Evolutionary conservation across 1,284 basidiomycete species (phyloP).

Genomic region (Salmacisia buchloeana): DNA sequence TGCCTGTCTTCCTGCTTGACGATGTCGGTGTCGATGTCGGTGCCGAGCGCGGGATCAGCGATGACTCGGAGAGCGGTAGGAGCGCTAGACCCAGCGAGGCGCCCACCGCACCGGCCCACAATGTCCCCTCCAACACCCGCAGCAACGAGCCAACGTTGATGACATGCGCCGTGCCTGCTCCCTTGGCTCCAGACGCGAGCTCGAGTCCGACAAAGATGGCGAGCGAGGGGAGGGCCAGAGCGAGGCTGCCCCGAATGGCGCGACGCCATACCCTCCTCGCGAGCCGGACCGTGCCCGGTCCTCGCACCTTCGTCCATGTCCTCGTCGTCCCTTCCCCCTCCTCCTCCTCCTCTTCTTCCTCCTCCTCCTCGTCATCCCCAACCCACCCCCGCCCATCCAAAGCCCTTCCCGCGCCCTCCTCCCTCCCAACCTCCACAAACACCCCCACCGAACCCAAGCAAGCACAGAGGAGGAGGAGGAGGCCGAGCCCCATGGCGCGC

Average conservation of each 20-base stretch:
- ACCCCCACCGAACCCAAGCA: neutral
- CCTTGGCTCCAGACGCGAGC: too few species aligned
- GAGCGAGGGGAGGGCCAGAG: conserved; percentile 13
- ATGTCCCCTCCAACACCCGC: too few species aligned
- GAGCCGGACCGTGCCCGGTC: neutral
- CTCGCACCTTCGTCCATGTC: too few species aligned
- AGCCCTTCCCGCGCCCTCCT: too few species aligned
- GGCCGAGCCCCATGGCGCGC: conserved; percentile 65
- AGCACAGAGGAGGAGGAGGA: conserved; percentile 51
- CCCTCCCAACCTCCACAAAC: neutral
- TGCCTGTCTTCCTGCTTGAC: conserved; percentile 27
- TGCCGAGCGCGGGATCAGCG: neutral
- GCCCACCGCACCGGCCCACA: too few species aligned
- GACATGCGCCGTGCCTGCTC: too few species aligned
- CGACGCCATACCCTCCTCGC: neutral
- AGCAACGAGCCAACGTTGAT: too few species aligned
- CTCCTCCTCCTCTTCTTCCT: too few species aligned
- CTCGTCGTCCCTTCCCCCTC: too few species aligned
- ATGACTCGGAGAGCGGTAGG: conserved; percentile 17
- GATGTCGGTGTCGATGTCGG: conserved; percentile 23
- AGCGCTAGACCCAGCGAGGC: too few species aligned
- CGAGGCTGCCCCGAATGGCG: neutral
- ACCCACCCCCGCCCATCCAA: too few species aligned
- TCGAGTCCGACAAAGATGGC: conserved; percentile 28
- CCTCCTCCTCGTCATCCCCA: too few species aligned